These are phyloP conservation scores for Thermoascus crustaceus DNA, from an alignment of 2,329 filamentous ascomycete species.

Conservation along the genomic window DNA sequence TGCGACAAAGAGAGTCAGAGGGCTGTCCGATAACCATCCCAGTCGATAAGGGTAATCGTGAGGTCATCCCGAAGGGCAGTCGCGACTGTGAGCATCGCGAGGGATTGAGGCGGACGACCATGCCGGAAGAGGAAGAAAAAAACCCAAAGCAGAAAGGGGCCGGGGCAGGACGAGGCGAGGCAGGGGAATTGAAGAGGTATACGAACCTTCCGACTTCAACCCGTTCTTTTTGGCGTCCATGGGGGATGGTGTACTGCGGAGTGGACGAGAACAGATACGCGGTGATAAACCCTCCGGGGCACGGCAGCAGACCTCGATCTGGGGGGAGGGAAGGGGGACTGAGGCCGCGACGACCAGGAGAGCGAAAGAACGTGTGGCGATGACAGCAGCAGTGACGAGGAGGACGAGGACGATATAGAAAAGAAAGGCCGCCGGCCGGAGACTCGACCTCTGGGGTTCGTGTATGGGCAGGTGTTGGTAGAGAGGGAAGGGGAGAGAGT, in stretches of 20 bases:
- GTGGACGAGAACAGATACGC: slow-evolving; percentile 19
- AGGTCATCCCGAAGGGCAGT: slow-evolving; percentile 7
- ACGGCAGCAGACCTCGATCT: slow-evolving; percentile 34
- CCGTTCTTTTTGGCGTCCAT: slow-evolving; percentile 37
- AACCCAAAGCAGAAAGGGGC: slow-evolving; percentile 10
- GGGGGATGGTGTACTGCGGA: slow-evolving; percentile 29
- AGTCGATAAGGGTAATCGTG: slow-evolving; percentile 12
- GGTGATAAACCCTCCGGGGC: slow-evolving; percentile 28
- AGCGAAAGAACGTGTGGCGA: slow-evolving; percentile 11
- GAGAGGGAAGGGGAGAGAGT: slow-evolving; percentile 19
- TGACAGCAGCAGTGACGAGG: slow-evolving; percentile 5
- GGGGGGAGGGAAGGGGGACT: slow-evolving; percentile 3
- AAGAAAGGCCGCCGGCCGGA: background rate
- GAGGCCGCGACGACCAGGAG: slow-evolving; percentile 13
- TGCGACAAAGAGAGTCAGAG: slow-evolving; percentile 3
- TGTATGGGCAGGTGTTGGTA: slow-evolving; percentile 8
- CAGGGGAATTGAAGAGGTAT: slow-evolving; percentile 8
- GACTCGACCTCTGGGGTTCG: too few species aligned
- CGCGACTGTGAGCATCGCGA: slow-evolving; percentile 6
- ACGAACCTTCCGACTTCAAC: slow-evolving; percentile 34
- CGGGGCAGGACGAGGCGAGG: slow-evolving; percentile 6
- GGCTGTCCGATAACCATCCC: slow-evolving; percentile 5
- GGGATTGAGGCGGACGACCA: slow-evolving; percentile 25
- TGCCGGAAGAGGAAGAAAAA: slow-evolving; percentile 16
- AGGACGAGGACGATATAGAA: slow-evolving; percentile 15